A percentile compares a stretch with the other conserved stretches of the same genome.
phyloP scores from a whole-genome alignment of 2,329 filamentous ascomycete genomes.

The Arthrobotrys megalospora region DNA sequence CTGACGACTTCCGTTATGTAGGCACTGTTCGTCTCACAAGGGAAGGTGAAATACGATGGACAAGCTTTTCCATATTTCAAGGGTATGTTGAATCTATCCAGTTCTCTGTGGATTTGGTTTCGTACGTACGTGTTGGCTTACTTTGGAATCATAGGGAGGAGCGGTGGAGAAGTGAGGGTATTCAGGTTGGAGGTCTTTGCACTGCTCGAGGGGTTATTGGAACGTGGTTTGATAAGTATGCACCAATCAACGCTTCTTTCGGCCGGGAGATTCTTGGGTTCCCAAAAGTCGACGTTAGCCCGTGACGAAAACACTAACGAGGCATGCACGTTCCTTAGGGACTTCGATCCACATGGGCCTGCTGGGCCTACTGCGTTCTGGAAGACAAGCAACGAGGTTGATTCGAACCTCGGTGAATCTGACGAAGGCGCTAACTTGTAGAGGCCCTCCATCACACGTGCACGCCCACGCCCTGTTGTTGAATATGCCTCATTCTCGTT shows the following conservation, averaged over 20 bases:
- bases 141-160: constrained; percentile 73
- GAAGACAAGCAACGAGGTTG: constrained; percentile 75
- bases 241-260: constrained; percentile 14
- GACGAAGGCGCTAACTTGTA: constrained; percentile 3
- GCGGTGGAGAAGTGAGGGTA: constrained; percentile 81
- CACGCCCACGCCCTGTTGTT: too few species aligned
- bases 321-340: constrained; percentile 67
- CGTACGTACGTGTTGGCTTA: background rate
- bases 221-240: constrained; percentile 82
- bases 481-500: background rate
- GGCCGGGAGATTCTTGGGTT: background rate
- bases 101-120: too few species aligned
- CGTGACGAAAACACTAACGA: background rate
- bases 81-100: constrained; percentile 66
- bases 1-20: constrained; percentile 62
- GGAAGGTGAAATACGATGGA: constrained; percentile 82
- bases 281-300: background rate
- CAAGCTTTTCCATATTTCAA: constrained; percentile 76
- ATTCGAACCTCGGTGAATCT: constrained; percentile 12
- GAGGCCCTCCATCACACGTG: constrained; percentile 45
- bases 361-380: constrained; percentile 83
- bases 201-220: constrained; percentile 79
- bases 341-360: constrained; percentile 78
- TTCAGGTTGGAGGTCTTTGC: constrained; percentile 79
- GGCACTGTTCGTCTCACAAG: constrained; percentile 77